Evolutionary conservation across 495 filamentous ascomycete genomes (phyloP).

Genomic region (Neurospora intermedia): DNA sequence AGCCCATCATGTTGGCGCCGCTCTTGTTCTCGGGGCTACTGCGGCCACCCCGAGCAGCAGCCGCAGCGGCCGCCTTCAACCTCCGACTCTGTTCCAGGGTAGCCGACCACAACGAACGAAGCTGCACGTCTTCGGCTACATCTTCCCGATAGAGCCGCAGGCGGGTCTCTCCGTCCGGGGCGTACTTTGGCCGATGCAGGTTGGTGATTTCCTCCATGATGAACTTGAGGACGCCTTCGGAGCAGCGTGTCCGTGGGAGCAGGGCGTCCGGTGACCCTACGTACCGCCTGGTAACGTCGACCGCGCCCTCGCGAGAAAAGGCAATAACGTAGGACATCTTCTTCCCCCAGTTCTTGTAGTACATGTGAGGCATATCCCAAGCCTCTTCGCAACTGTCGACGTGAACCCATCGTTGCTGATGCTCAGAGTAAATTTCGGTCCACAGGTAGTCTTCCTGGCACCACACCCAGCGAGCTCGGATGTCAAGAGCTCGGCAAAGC

Average conservation of each 20-base stretch:
- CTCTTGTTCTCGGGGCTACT: background rate
- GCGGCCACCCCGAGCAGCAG: background rate
- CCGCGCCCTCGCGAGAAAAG: constrained; percentile 90
- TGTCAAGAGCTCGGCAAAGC: constrained; percentile 87
- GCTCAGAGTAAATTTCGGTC: constrained; percentile 95
- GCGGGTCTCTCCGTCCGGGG: constrained; percentile 67
- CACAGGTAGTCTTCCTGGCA: constrained; percentile 95
- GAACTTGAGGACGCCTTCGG: constrained; percentile 83
- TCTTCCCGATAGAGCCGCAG: constrained; percentile 84
- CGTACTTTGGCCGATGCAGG: constrained; percentile 52
- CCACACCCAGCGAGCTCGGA: constrained; percentile 95
- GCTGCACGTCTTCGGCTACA: constrained; percentile 71
- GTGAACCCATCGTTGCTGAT: constrained; percentile 91
- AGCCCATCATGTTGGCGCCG: background rate
- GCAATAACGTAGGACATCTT: constrained; percentile 95
- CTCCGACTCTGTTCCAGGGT: background rate
- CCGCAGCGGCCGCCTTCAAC: background rate
- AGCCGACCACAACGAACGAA: constrained; percentile 32
- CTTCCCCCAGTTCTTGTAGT: constrained; percentile 89
- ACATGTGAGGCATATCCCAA: constrained; percentile 90
- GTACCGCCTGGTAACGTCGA: constrained; percentile 92
- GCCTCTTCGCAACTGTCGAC: constrained; percentile 90
- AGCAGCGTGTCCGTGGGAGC: constrained; percentile 53
- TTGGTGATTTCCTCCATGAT: constrained; percentile 82
- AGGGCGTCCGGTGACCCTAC: constrained; percentile 29